Base-by-base conservation (phyloP, 441 rosid species). In the Bruguiera hainesii region DNA sequence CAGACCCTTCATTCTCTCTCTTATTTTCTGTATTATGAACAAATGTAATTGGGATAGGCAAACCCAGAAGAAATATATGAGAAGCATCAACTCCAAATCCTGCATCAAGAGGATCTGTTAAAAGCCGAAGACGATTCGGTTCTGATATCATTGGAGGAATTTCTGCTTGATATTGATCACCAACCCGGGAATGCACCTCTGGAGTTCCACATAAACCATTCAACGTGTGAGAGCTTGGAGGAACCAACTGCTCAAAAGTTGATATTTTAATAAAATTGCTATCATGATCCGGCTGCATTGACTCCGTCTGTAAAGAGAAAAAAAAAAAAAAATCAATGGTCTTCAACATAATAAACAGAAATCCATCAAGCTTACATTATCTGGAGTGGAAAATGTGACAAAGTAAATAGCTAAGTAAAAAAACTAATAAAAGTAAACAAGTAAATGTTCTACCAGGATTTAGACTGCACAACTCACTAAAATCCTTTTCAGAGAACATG, bases 161-260 rank as follows among this genome's bases (percentile, higher is more conserved):
- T 59, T 82, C 81, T 11, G 71, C 87, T 72, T 89, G 97, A 74
- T 78, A 91, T 42, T 84, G 80, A n/a, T 82, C 79, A 26, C 97
- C 97, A 70, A 89, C 73, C 69, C 96, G 88, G 60, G 89, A 85
- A 78, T 74, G 79, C 64, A 77, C 71, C 72, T 71, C 71, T 29
- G 81, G 92, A 73, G 79, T 82, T 59, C 93, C 93, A 56, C 75
- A 83, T 11, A 77, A 61, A 74, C 80, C 82, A 72, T 65, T 79
- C 65, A 25, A 72, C 67, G 73, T 84, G 59, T 69, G 77, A 53
- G 85, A 80, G 53, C 70, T 75, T 19, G 71, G 70, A 71, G 73
- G 57, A 64, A 21, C 30, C 60, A 70, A 63, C 73, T 76, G 75
- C 51, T 65, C 52, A n/a, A 73, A 56, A 74, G 78, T 73, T 73